phyloP scores from a whole-genome alignment of 1,139 yeast species.

The Eremothecium gossypii region DNA sequence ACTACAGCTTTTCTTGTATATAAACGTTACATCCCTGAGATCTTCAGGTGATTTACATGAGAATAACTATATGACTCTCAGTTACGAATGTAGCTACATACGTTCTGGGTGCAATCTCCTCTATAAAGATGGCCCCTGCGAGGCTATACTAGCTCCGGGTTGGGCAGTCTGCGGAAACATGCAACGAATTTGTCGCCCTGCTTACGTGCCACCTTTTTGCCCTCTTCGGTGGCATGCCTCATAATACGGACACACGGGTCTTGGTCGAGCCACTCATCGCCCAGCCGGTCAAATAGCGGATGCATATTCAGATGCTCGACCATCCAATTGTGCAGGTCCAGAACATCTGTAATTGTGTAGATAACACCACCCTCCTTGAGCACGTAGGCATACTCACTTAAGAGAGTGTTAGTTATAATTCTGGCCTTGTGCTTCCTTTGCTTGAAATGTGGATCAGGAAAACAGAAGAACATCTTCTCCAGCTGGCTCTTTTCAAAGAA shows the following conservation, averaged over 20 bases:
- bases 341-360: conserved; percentile 93
- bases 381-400: conserved; percentile 88
- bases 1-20: no score
- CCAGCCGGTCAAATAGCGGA: conserved; percentile 78
- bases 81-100: no score
- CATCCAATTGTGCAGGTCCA: conserved; percentile 95
- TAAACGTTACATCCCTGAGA: no score
- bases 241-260: conserved; percentile 81
- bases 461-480: conserved; percentile 90
- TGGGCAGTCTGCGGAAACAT: conserved; percentile 69
- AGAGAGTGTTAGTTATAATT: conserved; percentile 78
- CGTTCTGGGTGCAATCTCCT: no score
- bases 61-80: no score
- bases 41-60: no score
- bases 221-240: conserved; percentile 93
- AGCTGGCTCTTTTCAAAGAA: conserved; percentile 76
- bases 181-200: conserved; percentile 82
- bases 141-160: conserved; percentile 34
- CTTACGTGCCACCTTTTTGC: conserved; percentile 89
- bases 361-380: conserved; percentile 78
- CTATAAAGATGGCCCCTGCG: not conserved
- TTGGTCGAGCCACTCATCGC: conserved; percentile 64
- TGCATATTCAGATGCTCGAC: conserved; percentile 81
- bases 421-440: conserved; percentile 96
- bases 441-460: conserved; percentile 98